Conservation (phyloP, 257 asterid species). For the Solanum microdontum region DNA sequence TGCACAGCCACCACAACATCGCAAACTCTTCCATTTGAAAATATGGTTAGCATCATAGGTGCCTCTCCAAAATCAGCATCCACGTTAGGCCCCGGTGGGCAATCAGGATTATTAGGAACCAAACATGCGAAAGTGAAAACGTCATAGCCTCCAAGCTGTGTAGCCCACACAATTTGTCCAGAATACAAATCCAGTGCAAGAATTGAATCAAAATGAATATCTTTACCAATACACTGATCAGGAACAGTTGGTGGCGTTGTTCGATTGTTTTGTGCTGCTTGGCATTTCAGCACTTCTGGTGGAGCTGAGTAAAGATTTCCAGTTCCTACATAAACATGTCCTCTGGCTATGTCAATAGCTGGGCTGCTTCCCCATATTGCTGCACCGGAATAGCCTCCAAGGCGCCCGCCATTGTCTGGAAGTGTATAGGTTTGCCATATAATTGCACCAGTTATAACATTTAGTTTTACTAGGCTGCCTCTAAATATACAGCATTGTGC, state of each 20-base stretch:
- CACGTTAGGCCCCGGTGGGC: constrained; percentile 59
- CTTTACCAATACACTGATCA: constrained; percentile 40
- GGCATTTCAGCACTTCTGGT: constrained; percentile 37
- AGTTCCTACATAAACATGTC: constrained; percentile 40
- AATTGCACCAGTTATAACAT: constrained; percentile 34
- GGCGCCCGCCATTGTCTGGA: constrained; percentile 52
- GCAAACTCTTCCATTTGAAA: constrained; percentile 13
- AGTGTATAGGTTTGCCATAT: constrained; percentile 69
- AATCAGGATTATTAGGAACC: constrained; percentile 51
- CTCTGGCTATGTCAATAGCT: constrained; percentile 31
- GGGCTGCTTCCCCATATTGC: constrained; percentile 87
- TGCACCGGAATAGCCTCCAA: constrained; percentile 55
- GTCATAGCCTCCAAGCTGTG: constrained; percentile 49
- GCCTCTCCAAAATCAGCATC: constrained; percentile 96
- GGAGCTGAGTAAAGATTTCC: constrained; percentile 68
- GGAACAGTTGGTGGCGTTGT: constrained; percentile 35
- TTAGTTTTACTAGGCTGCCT: constrained; percentile 61
- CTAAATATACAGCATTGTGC: constrained; percentile 55
- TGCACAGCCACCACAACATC: constrained; percentile 68
- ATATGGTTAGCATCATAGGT: constrained; percentile 46
- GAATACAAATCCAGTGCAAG: constrained; percentile 37
- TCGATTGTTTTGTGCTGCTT: constrained; percentile 35
- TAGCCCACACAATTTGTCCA: constrained; percentile 46
- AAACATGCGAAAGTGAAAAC: constrained; percentile 55
- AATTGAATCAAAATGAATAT: constrained; percentile 45